A percentile compares a stretch with the other conserved stretches of the same genome.
Evolutionary conservation across 805 yeast species (phyloP).

Genomic region (Nakazawaea wyomingensis): DNA sequence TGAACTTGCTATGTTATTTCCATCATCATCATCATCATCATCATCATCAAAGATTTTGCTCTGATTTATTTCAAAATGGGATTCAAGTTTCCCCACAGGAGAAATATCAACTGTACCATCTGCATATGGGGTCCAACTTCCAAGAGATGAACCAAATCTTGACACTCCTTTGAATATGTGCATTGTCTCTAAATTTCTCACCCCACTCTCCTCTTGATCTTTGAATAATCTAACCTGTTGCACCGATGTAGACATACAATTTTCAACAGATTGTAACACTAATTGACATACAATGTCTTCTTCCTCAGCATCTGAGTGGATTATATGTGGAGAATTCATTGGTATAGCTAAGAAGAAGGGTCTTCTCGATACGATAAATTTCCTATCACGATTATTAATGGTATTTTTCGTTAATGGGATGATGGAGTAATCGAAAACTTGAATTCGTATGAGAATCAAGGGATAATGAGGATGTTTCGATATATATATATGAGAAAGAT

Average conservation of each 20-base stretch:
- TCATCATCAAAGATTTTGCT: constrained; percentile 17
- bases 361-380: constrained; percentile 41
- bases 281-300: constrained; percentile 43
- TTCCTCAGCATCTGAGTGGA: constrained; percentile 42
- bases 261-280: constrained; percentile 56
- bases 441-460: constrained; percentile 56
- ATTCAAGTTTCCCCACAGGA: constrained; percentile 45
- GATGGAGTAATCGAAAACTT: constrained; percentile 48
- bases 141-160: constrained; percentile 55
- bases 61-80: constrained; percentile 34
- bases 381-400: no score
- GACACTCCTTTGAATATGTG: constrained; percentile 58
- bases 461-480: constrained; percentile 63
- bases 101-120: constrained; percentile 58
- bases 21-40: constrained; percentile 11
- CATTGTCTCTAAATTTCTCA: constrained; percentile 47
- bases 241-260: constrained; percentile 41
- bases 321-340: constrained; percentile 56
- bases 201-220: constrained; percentile 29
- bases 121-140: constrained; percentile 73
- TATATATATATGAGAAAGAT: constrained; percentile 58
- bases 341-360: constrained; percentile 70
- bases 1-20: no score
- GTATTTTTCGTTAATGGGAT: constrained; percentile 17
- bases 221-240: constrained; percentile 36